Evolutionary conservation across 768 basidiomycete species (phyloP).

Genomic region (Leccinum sublutescens): DNA sequence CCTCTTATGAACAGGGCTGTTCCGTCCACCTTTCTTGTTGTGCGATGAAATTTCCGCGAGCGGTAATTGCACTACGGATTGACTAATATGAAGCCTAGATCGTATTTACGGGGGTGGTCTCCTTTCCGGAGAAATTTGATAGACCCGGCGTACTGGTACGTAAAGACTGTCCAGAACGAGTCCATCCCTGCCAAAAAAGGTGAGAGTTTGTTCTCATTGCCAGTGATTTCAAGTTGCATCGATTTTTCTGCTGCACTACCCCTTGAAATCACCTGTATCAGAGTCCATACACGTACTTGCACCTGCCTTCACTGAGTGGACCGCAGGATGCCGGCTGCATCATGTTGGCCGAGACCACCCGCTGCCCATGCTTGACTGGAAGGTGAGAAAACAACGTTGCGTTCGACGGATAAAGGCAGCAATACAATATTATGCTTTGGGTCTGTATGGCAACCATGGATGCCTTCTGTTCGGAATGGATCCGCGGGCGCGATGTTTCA

Average conservation of each 20-base stretch:
- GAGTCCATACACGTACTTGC: slow-evolving; percentile 3
- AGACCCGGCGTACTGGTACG: slow-evolving; percentile 22
- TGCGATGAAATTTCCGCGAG: slow-evolving; percentile 27
- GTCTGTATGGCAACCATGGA: slow-evolving; percentile 21
- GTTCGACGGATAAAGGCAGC: slow-evolving; percentile 9
- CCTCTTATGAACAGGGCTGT: slow-evolving; percentile 11
- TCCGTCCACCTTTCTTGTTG: slow-evolving; percentile 27
- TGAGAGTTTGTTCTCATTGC: slow-evolving; percentile 16
- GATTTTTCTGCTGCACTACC: slow-evolving; percentile 14
- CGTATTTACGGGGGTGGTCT: slow-evolving; percentile 20
- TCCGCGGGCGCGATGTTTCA: slow-evolving; percentile 29
- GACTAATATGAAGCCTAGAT: slow-evolving; percentile 28
- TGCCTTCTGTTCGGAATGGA: slow-evolving; percentile 19
- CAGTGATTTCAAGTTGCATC: slow-evolving; percentile 9
- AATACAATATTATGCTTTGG: slow-evolving; percentile 1
- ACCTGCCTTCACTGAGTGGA: not conserved
- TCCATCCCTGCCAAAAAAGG: slow-evolving; percentile 23
- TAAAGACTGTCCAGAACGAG: slow-evolving; percentile 20
- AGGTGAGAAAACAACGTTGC: slow-evolving; percentile 16
- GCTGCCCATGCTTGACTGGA: slow-evolving; percentile 13
- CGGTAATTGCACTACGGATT: slow-evolving; percentile 29
- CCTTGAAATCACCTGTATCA: not conserved
- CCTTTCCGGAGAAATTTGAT: slow-evolving; percentile 21
- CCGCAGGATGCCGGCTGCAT: slow-evolving; percentile 6
- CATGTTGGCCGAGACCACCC: slow-evolving; percentile 6